Percentiles rank a stretch among this genome's conserved stretches.
These are phyloP conservation scores for Colletotrichum sp. DNA, from an alignment of 2,329 filamentous ascomycete species.

Conservation along the genomic window DNA sequence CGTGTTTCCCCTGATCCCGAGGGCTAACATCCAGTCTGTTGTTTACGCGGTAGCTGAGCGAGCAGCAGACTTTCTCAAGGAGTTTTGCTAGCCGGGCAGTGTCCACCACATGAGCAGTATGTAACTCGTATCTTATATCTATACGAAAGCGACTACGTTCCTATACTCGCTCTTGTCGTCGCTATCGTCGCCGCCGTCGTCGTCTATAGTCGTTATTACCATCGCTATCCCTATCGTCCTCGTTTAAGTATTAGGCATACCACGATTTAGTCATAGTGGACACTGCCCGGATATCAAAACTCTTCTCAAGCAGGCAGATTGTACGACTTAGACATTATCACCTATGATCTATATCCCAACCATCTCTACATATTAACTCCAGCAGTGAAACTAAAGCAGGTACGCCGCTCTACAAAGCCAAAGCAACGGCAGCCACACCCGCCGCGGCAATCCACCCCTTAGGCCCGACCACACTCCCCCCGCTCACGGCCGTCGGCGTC, in stretches of 20 bases:
- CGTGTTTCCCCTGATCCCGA: slow-evolving; percentile 32
- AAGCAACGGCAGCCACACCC: background rate
- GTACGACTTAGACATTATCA: background rate
- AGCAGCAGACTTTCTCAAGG: slow-evolving; percentile 19
- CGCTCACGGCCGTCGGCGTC: background rate
- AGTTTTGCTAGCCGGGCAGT: no score
- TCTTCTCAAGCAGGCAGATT: slow-evolving; percentile 2
- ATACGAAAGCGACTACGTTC: no score
- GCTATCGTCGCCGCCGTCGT: no score
- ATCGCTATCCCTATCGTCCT: no score
- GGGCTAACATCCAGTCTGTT: slow-evolving; percentile 33
- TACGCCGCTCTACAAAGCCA: background rate
- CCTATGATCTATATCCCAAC: background rate
- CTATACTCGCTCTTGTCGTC: no score
- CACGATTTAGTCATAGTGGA: no score
- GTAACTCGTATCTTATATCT: no score
- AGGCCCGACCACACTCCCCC: background rate
- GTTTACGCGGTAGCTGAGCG: slow-evolving; percentile 40
- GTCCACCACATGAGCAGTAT: no score
- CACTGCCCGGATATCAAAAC: no score
- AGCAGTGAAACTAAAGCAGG: background rate
- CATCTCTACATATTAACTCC: background rate
- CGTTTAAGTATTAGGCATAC: no score
- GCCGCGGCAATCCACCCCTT: background rate
- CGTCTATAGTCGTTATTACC: no score